Conservation (phyloP, 257 asterid species). For the Striga asiatica region DNA sequence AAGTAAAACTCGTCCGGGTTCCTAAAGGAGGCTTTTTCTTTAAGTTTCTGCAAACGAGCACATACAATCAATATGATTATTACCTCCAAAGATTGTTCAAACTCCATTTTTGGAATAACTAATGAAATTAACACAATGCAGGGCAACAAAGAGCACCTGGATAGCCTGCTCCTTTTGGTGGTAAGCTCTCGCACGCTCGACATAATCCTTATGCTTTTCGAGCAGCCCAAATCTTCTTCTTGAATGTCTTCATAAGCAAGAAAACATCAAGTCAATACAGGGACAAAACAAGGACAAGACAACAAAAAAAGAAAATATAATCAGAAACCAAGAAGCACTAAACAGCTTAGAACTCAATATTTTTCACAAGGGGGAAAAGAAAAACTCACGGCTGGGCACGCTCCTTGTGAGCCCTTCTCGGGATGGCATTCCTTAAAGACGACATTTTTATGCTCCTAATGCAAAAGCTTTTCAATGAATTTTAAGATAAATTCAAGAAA, state of each 20-base stretch:
- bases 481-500: background rate
- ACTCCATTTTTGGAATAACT: background rate
- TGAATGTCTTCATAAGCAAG: slow-evolving; percentile 28
- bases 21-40: slow-evolving; percentile 71
- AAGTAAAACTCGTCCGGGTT: slow-evolving; percentile 91
- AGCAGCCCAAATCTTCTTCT: slow-evolving; percentile 68
- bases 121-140: background rate
- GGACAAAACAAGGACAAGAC: background rate
- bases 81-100: background rate
- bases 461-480: background rate
- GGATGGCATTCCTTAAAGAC: slow-evolving; percentile 68
- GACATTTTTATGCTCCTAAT: slow-evolving; percentile 36
- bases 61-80: background rate
- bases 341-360: background rate
- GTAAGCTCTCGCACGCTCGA: slow-evolving; percentile 53
- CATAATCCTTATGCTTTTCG: slow-evolving; percentile 90
- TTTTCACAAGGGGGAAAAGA: background rate
- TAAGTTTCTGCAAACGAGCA: slow-evolving; percentile 55
- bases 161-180: slow-evolving; percentile 61
- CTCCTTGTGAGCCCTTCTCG: slow-evolving; percentile 79
- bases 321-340: background rate
- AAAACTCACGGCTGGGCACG: slow-evolving; percentile 79
- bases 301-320: background rate
- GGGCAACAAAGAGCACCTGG: slow-evolving; percentile 29
- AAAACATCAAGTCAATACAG: background rate